Conservation (phyloP, 805 yeast species). For the Lachancea quebecensis region DNA sequence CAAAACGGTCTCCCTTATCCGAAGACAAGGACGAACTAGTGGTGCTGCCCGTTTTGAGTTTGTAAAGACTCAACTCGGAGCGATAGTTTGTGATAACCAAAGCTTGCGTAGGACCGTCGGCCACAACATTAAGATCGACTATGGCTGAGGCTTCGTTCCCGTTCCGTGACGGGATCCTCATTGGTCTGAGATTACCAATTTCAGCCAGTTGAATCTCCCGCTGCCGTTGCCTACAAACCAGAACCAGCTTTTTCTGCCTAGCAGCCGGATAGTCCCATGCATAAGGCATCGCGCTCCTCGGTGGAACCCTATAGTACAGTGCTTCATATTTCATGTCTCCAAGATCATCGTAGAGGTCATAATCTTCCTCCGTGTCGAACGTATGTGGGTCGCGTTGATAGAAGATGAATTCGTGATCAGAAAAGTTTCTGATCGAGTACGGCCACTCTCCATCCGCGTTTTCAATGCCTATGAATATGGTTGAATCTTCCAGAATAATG, state of each 20-base stretch:
- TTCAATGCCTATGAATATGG: conserved; percentile 67
- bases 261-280: conserved; percentile 98
- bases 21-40: conserved; percentile 30
- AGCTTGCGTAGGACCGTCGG: conserved; percentile 93
- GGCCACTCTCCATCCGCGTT: conserved; percentile 87
- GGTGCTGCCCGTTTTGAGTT: conserved; percentile 32
- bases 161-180: conserved; percentile 53
- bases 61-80: conserved; percentile 69
- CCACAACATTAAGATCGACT: conserved; percentile 85
- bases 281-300: conserved; percentile 93
- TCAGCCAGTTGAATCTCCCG: conserved; percentile 82
- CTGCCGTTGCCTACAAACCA: conserved; percentile 66
- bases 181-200: conserved; percentile 85
- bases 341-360: conserved; percentile 51
- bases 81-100: conserved; percentile 79
- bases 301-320: conserved; percentile 71
- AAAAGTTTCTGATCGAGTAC: conserved; percentile 81
- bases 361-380: conserved; percentile 27
- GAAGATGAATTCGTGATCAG: conserved; percentile 76
- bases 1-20: conserved; percentile 42
- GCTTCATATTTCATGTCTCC: conserved; percentile 62
- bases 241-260: conserved; percentile 65
- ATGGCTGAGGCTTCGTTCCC: conserved; percentile 39
- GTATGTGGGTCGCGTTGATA: conserved; percentile 75
- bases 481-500: conserved; percentile 69